A percentile compares a stretch with the other conserved stretches of the same genome.
Evolutionary conservation across 2,329 filamentous ascomycete genomes (phyloP).

Genomic region (Ophiostoma triangulosporum): DNA sequence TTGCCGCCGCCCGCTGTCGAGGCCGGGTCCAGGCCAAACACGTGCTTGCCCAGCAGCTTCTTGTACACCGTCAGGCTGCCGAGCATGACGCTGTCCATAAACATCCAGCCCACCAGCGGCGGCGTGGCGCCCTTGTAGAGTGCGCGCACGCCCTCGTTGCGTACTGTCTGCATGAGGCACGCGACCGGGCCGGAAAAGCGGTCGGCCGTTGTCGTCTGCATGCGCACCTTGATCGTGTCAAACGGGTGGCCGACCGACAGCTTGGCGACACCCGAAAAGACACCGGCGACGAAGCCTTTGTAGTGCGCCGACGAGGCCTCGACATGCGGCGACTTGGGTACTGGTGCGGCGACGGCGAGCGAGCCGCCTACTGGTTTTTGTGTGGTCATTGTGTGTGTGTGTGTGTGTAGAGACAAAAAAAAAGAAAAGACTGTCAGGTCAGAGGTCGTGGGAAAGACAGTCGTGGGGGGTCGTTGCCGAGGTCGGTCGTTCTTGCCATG

Average conservation of each 20-base stretch:
- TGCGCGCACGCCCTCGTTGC: constrained; percentile 70
- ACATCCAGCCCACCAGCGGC: constrained; percentile 93
- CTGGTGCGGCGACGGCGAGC: background rate
- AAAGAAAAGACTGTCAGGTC: background rate
- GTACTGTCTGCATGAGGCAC: constrained; percentile 71
- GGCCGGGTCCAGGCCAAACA: constrained; percentile 43
- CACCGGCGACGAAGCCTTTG: constrained; percentile 93
- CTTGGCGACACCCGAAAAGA: constrained; percentile 90
- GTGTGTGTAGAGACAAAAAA: background rate
- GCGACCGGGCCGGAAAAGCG: constrained; percentile 80
- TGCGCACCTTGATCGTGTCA: constrained; percentile 90
- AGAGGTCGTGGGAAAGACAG: background rate
- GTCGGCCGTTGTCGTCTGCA: constrained; percentile 67
- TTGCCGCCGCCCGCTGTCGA: constrained; percentile 17
- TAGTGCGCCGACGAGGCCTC: constrained; percentile 45
- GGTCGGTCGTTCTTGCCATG: background rate
- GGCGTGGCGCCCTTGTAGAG: constrained; percentile 92
- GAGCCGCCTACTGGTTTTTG: constrained; percentile 1
- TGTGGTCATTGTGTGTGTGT: constrained; percentile 3
- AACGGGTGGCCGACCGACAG: constrained; percentile 65
- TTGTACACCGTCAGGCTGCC: constrained; percentile 86
- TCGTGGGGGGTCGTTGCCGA: background rate
- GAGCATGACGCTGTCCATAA: constrained; percentile 88
- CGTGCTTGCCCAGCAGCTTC: constrained; percentile 62
- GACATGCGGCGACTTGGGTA: constrained; percentile 4